These are phyloP conservation scores for Dalechampia spathulata DNA, from an alignment of 441 rosid species.

Conservation along the genomic window DNA sequence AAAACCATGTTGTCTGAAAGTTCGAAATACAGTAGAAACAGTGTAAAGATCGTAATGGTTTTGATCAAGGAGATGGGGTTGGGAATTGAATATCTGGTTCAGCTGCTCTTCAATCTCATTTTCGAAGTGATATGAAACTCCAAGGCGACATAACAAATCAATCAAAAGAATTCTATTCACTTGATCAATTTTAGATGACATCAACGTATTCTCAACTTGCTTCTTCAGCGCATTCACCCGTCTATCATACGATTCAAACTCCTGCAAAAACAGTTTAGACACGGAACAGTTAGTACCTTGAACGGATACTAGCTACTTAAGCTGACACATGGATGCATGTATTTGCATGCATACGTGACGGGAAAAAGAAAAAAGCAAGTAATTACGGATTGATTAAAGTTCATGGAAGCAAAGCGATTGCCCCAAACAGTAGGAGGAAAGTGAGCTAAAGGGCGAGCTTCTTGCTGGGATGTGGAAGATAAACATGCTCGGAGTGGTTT, in stretches of 20 bases:
- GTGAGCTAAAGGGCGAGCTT: slow-evolving; percentile 8
- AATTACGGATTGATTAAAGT: too few species aligned
- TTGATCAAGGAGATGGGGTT: neutral
- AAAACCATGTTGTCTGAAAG: too few species aligned
- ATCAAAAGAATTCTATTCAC: slow-evolving; percentile 6
- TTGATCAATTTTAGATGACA: neutral
- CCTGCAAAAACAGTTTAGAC: slow-evolving; percentile 10
- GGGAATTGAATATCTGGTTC: neutral
- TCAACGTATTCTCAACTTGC: slow-evolving; percentile 3
- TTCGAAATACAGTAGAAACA: too few species aligned
- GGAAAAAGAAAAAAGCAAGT: too few species aligned
- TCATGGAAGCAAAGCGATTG: neutral
- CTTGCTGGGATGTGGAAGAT: neutral
- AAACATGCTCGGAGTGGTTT: neutral
- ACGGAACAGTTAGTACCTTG: too few species aligned
- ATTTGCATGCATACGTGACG: too few species aligned
- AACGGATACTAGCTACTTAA: too few species aligned
- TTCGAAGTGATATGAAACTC: slow-evolving; percentile 19
- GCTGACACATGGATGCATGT: too few species aligned
- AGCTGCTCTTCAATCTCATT: slow-evolving; percentile 6
- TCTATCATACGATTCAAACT: slow-evolving; percentile 4
- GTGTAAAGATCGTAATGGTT: slow-evolving; percentile 6
- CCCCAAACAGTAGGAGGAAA: slow-evolving; percentile 12
- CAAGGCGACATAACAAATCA: slow-evolving; percentile 16
- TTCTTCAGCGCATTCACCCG: slow-evolving; percentile 6